Base-by-base conservation (phyloP, 2,329 filamentous ascomycete genomes). In the Cryphonectria japonica region DNA sequence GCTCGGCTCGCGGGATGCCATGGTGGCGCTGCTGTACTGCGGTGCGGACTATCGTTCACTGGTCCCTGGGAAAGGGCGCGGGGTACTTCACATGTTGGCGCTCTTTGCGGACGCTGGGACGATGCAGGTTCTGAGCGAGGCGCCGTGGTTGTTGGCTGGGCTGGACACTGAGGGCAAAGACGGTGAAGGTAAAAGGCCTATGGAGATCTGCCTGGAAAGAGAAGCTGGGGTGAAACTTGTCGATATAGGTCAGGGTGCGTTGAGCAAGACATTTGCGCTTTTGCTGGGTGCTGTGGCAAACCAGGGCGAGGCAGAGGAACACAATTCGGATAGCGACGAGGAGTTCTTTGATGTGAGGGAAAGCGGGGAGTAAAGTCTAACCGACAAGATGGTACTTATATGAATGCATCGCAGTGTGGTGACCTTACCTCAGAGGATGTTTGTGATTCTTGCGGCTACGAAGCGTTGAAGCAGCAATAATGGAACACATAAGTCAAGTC, bases 131-230 rank as follows among this genome's bases (percentile, higher is more conserved):
- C 29, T 65, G 14, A 22, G 9, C 29, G n/a, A 52, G 32, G 43
- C 16, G 26, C 41, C 41, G n/a, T 4, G 43, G 41, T 19, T 65
- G 29, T 26, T 65, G 43, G 43, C 41, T 32, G 43, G 63, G 26
- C 43, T 65, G 43, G 63, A 65, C 43, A 32, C 43, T 9, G 43
- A 34, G 41, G 43, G 14, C 11, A 29, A 37, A 29, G 63, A 52
- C 29, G 41, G 16, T 6, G 26, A 65, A 13, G 63, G 63, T 3
- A 65, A 37, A 29, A 34, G 29, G 5, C 26, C 63, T 16, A 52
- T 37, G 43, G 43, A 52, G 14, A 46, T 65, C 43, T 65, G 63
- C 43, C 43, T 52, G 16, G 63, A 65, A 14, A 50, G 63, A 43
- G 63, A 46, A 11, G 43, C 63, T 22, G 29, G 14, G 63, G 43